Base-by-base conservation (phyloP, 169 alveolate genomes). In the Theileria luwenshuni region DNA sequence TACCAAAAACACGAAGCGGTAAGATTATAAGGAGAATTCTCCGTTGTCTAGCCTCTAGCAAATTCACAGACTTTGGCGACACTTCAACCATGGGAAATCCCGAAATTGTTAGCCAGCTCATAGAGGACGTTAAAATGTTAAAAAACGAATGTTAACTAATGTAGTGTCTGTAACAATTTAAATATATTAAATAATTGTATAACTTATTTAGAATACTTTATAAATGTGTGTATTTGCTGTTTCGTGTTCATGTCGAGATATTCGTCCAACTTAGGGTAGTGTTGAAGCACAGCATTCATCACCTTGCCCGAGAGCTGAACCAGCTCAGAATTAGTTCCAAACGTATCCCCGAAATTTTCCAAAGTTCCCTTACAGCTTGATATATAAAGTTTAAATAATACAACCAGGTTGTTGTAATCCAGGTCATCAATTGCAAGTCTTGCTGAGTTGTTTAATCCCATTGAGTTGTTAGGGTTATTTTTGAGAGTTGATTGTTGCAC, bases 1-100 rank as follows among this genome's bases (percentile, higher is more conserved):
- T 96, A 48, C 99, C 99, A 2, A 96, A 96, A 85, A 96, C 99
- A 2, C 72, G 97, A 42, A 91, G 96, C 63, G 98, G 98, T 33
- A 95, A 94, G 84, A 94, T 95, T 49, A 92, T 95, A 93, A 83
- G 98, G 45, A 91, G 98, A 42, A 91, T 95, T 42, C 85, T 96
- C 38, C 90, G 98, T 65, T 92, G 93, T 59, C 84, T 96, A 41
- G 98, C 97, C 42, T 83, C 89, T 52, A 90, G 83, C 35, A 90
- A 94, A 41, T 54, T 65, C 51, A 86, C 63, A 28, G 94, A 89
- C 30, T 80, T 81, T 25, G 96, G 96, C 0, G 96, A 92, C 42
- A 83, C 84, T 12, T 74, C 96, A 27, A 90, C 97, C 10, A 89
- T 93, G 43, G 93, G 96, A 3, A 92, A 93, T 74, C 92, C 93